Conservation (phyloP, 1,284 basidiomycete genomes). For the Fomes fomentarius region DNA sequence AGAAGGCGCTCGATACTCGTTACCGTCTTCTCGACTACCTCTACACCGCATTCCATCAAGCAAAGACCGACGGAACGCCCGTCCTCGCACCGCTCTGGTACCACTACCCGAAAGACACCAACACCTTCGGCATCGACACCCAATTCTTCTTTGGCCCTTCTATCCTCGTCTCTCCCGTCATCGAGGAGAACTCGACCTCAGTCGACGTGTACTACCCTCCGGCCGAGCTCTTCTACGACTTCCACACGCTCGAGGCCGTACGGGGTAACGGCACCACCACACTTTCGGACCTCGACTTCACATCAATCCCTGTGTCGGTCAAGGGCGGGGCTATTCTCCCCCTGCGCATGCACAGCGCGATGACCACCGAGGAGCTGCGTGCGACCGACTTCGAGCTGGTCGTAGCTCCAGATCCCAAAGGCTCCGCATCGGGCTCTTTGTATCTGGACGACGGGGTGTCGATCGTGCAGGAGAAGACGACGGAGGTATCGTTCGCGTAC, state of each 20-base stretch:
- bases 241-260: conserved; percentile 68
- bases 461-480: conserved; percentile 45
- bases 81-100: conserved; percentile 76
- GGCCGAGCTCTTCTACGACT: conserved; percentile 76
- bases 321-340: conserved; percentile 61
- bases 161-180: conserved; percentile 76
- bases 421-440: conserved; percentile 54
- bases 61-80: conserved; percentile 65
- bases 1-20: conserved; percentile 65
- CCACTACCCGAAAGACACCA: conserved; percentile 72
- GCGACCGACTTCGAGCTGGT: conserved; percentile 58
- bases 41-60: conserved; percentile 76
- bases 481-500: conserved; percentile 50
- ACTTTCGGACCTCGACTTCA: conserved; percentile 56
- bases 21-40: conserved; percentile 75
- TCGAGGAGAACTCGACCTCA: conserved; percentile 57
- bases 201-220: conserved; percentile 63
- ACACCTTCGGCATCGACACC: conserved; percentile 61
- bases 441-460: conserved; percentile 72
- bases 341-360: conserved; percentile 55
- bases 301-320: conserved; percentile 73
- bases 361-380: conserved; percentile 61
- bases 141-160: conserved; percentile 78
- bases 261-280: conserved; percentile 42
- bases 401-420: conserved; percentile 49